phyloP scores from a whole-genome alignment of 2,329 filamentous ascomycete species.

The Aspergillus fischeri region DNA sequence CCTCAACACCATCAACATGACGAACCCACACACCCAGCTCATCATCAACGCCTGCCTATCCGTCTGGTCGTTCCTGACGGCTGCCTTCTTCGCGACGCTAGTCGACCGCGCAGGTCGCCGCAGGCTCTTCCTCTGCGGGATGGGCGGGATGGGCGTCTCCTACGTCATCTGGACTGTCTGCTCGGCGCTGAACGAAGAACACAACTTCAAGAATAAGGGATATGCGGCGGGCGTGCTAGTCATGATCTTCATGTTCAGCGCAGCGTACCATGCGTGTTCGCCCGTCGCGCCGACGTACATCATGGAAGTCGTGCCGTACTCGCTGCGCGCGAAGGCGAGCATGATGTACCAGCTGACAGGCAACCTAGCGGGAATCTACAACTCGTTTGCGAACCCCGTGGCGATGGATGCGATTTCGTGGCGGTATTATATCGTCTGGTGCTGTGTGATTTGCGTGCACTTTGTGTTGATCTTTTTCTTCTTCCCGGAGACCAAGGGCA shows the following conservation, averaged over 20 bases:
- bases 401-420: slow-evolving; percentile 12
- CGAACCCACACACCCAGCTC: slow-evolving; percentile 30
- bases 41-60: slow-evolving; percentile 36
- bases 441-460: neutral
- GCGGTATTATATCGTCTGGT: slow-evolving; percentile 16
- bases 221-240: slow-evolving; percentile 1
- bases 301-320: slow-evolving; percentile 13
- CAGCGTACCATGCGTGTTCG: slow-evolving; percentile 8
- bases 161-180: slow-evolving; percentile 8
- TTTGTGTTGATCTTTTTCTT: slow-evolving; percentile 11
- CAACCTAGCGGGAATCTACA: slow-evolving; percentile 10
- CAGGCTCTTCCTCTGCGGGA: slow-evolving; percentile 18
- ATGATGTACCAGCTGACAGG: slow-evolving; percentile 14
- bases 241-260: slow-evolving; percentile 8
- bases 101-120: slow-evolving; percentile 23
- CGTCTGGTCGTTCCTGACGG: slow-evolving; percentile 21
- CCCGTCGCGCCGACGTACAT: slow-evolving; percentile 14
- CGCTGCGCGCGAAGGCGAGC: slow-evolving; percentile 11
- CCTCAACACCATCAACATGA: slow-evolving; percentile 36
- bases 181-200: slow-evolving; percentile 3
- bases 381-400: slow-evolving; percentile 8
- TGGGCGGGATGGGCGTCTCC: slow-evolving; percentile 21
- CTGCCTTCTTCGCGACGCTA: slow-evolving; percentile 13
- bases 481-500: slow-evolving; percentile 17
- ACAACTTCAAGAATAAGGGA: slow-evolving; percentile 1